Percentiles rank a stretch among this genome's conserved stretches.
Conservation (phyloP, 768 basidiomycete species). For the Leccinum rimulosum region DNA sequence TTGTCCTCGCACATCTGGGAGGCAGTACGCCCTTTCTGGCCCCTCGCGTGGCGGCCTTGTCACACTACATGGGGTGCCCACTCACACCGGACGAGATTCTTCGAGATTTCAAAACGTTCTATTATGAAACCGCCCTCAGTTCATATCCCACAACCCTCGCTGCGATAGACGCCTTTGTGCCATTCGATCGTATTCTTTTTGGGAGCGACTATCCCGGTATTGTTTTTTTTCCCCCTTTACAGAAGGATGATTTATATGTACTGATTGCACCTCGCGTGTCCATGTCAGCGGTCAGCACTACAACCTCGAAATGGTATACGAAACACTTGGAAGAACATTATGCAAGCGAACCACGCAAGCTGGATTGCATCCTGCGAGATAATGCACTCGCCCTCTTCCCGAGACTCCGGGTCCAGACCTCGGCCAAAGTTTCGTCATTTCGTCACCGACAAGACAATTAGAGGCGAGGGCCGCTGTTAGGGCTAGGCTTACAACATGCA, state of each 20-base stretch:
- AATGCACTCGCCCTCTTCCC: conserved; percentile 58
- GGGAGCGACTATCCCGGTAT: conserved; percentile 78
- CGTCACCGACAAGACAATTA: not conserved
- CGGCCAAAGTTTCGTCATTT: not conserved
- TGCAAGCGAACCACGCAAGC: conserved; percentile 33
- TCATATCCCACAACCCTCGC: conserved; percentile 51
- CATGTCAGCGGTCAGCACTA: conserved; percentile 51
- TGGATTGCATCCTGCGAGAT: conserved; percentile 43
- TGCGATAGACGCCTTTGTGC: conserved; percentile 50
- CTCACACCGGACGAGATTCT: conserved; percentile 65
- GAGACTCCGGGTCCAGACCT: conserved; percentile 16
- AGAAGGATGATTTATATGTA: not conserved
- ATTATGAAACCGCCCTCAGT: conserved; percentile 71
- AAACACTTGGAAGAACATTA: conserved; percentile 51
- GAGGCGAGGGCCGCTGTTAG: not conserved
- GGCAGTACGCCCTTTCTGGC: conserved; percentile 65
- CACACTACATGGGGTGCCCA: conserved; percentile 65
- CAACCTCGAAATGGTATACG: conserved; percentile 63
- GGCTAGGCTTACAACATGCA: conserved; percentile 9
- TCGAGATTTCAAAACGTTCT: conserved; percentile 67
- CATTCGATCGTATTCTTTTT: conserved; percentile 54
- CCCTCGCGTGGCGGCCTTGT: conserved; percentile 64
- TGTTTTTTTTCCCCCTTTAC: conserved; percentile 7
- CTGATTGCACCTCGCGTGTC: conserved; percentile 1
- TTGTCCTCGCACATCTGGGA: conserved; percentile 75